These are phyloP conservation scores for Closterium sp. DNA, from an alignment of 139 green algal genomes.

Conservation along the genomic window DNA sequence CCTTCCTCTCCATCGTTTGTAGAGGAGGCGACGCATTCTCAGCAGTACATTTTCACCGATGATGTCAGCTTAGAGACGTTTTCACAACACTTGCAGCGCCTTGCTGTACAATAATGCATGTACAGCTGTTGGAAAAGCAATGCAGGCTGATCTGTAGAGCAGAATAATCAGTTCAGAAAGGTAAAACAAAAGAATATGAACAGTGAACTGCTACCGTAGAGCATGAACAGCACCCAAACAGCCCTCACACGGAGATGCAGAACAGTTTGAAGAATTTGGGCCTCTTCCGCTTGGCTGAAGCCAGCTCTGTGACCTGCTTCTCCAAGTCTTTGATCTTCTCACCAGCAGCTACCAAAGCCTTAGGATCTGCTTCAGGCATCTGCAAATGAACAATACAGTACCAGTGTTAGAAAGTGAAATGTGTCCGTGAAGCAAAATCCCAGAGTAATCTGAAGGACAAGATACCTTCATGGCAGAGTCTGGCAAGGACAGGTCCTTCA, in stretches of 20 bases:
- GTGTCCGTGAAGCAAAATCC: neutral
- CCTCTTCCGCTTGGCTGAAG: neutral
- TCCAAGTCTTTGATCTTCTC: neutral
- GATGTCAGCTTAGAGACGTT: neutral
- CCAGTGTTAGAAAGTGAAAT: neutral
- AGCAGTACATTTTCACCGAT: neutral
- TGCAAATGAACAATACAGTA: neutral
- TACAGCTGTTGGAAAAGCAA: neutral
- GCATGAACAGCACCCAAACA: neutral
- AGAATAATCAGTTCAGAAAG: neutral
- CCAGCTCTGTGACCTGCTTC: neutral
- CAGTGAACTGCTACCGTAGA: neutral
- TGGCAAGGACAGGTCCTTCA: neutral
- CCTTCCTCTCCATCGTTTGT: neutral
- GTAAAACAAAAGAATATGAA: neutral
- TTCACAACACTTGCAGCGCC: neutral
- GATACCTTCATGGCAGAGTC: neutral
- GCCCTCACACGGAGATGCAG: neutral
- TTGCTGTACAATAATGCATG: neutral
- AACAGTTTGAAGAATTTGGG: neutral
- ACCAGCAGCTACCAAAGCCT: neutral
- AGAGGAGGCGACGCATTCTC: neutral
- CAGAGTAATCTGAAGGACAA: neutral
- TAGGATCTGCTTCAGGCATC: neutral
- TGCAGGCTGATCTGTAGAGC: neutral